phyloP scores from a whole-genome alignment of 805 yeast genomes.

The Teunomyces stri region DNA sequence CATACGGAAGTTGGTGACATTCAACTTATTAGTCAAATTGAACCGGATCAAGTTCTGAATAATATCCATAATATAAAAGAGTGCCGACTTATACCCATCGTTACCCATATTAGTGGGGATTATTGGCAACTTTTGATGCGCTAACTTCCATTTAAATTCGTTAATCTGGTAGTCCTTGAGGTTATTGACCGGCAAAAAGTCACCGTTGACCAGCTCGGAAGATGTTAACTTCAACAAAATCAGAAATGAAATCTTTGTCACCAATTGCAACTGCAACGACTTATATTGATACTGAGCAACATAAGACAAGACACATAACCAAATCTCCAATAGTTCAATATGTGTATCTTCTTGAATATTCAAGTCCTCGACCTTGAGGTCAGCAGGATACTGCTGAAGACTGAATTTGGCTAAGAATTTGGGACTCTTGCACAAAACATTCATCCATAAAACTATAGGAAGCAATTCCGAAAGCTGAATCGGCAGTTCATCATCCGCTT shows the following conservation, averaged over 20 bases:
- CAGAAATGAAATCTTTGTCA: slow-evolving; percentile 26
- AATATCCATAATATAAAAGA: slow-evolving; percentile 33
- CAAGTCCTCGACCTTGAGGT: slow-evolving; percentile 13
- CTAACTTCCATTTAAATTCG: slow-evolving; percentile 42
- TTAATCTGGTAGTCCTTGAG: slow-evolving; percentile 21
- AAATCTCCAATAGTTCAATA: slow-evolving; percentile 25
- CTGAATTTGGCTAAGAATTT: slow-evolving; percentile 15
- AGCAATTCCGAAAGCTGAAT: slow-evolving; percentile 17
- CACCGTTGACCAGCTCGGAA: not conserved
- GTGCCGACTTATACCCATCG: slow-evolving; percentile 25
- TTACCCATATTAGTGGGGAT: slow-evolving; percentile 25
- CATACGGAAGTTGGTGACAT: slow-evolving; percentile 28
- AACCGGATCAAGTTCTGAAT: slow-evolving; percentile 31
- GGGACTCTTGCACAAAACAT: slow-evolving; percentile 14
- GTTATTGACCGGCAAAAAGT: slow-evolving; percentile 6
- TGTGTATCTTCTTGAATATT: slow-evolving; percentile 10
- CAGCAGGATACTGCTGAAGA: slow-evolving; percentile 10
- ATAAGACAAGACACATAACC: slow-evolving; percentile 40
- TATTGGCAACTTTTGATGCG: slow-evolving; percentile 38
- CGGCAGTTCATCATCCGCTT: slow-evolving; percentile 7
- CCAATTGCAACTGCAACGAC: slow-evolving; percentile 19
- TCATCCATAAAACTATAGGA: slow-evolving; percentile 15
- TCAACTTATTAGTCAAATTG: slow-evolving; percentile 37
- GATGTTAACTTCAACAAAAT: slow-evolving; percentile 26
- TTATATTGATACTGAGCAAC: slow-evolving; percentile 38